phyloP scores from a whole-genome alignment of 768 basidiomycete species.

The Serendipita sp. region DNA sequence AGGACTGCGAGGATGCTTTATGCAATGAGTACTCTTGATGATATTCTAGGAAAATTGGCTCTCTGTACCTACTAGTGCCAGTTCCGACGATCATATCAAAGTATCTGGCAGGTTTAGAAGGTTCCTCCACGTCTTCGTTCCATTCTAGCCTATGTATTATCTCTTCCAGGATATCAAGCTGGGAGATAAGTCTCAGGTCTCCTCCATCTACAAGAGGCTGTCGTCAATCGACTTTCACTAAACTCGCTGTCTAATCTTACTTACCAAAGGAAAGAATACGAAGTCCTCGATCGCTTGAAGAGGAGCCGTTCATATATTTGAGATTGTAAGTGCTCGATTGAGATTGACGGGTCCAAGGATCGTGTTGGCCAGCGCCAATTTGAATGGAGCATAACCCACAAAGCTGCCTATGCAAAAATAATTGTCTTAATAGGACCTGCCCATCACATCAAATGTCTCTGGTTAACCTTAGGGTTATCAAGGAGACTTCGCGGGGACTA shows the following conservation, averaged over 20 bases:
- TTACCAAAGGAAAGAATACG: neutral
- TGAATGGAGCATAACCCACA: too few relatives aligned
- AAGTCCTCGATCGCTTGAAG: neutral
- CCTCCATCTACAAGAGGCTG: neutral
- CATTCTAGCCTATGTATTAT: neutral
- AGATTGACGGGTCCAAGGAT: too few relatives aligned
- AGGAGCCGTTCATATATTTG: neutral
- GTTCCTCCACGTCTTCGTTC: neutral
- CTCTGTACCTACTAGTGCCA: neutral
- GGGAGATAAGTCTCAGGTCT: neutral
- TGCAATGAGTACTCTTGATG: too few relatives aligned
- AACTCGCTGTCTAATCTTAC: neutral
- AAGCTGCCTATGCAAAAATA: too few relatives aligned
- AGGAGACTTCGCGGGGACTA: too few relatives aligned
- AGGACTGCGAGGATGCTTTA: neutral
- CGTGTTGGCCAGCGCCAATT: too few relatives aligned
- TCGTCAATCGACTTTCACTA: neutral
- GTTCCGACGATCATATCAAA: neutral
- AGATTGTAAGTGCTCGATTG: too few relatives aligned
- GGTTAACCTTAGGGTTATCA: too few relatives aligned
- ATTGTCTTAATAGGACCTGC: too few relatives aligned
- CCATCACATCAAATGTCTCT: too few relatives aligned
- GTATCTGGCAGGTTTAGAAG: neutral
- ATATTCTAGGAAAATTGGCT: too few relatives aligned
- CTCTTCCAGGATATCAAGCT: neutral